Base-by-base conservation (phyloP, 352 stramenopile species). In the Proteromonas lacertae region DNA sequence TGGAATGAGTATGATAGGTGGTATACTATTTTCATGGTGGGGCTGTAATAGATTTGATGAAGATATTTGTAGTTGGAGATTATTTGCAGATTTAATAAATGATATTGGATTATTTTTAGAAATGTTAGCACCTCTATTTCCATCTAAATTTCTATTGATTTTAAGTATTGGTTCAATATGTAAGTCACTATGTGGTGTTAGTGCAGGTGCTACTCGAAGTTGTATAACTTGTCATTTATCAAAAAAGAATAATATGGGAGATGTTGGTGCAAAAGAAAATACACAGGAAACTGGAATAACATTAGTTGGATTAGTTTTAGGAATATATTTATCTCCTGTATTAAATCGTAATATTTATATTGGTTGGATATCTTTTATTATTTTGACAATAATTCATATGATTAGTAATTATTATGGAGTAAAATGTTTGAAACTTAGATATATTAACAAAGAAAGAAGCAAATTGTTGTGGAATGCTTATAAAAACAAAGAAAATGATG, bases 21-120 rank as follows among this genome's bases (percentile, higher is more conserved):
- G 66, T 0, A 54, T 83, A 28, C 57, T 68, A 2, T 83, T 83
- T 47, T 60, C 67, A n/a, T 78, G 73, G 42, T 36, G 62, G 2
- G 59, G 69, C 5, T 67, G 60, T 0, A 56, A 60, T 4, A 66
- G 72, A 28, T 81, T 83, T 30, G 67, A 76, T 43, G 38, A 62
- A 12, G 74, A 81, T 45, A 60, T 78, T 36, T 81, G 81, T 51
- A 56, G 58, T 35, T 83, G 66, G 66, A 55, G 69, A 6, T 51
- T 83, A 0, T 80, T 81, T 40, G 69, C 69, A 22, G 69, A 83
- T 48, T 52, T 76, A n/a, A 67, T 72, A 33, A 77, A 79, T 45
- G 37, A 83, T 53, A 51, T 80, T 22, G 69, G 64, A 1, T 53
- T 83, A 23, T 74, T 66, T 22, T 50, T 83, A 13, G 53, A 60